A percentile compares a stretch with the other conserved stretches of the same genome.
These are phyloP conservation scores for Scopulariopsis brevicaulis DNA, from an alignment of 2,329 filamentous ascomycete genomes.

Conservation along the genomic window DNA sequence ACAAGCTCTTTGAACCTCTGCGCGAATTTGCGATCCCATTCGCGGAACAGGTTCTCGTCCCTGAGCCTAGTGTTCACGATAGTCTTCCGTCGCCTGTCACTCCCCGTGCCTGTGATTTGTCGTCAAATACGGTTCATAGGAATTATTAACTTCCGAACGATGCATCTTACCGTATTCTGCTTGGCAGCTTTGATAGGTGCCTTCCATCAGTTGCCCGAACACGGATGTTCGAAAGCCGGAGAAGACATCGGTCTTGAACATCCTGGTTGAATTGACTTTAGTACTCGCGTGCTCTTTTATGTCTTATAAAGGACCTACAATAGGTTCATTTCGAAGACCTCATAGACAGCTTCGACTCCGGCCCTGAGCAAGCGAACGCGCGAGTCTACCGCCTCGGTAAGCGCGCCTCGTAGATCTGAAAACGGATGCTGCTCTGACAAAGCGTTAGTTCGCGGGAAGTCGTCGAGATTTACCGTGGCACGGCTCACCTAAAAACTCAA, in stretches of 20 bases:
- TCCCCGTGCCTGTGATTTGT: slow-evolving; percentile 17
- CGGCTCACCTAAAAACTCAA: neutral
- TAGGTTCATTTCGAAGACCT: slow-evolving; percentile 10
- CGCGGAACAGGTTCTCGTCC: slow-evolving; percentile 15
- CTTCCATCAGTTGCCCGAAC: slow-evolving; percentile 23
- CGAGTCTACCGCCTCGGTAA: slow-evolving; percentile 15
- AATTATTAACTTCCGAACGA: neutral
- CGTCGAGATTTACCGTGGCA: neutral
- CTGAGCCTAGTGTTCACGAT: slow-evolving; percentile 18
- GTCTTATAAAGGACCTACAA: neutral
- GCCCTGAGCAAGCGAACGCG: slow-evolving; percentile 15
- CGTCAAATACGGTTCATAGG: neutral
- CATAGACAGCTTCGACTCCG: slow-evolving; percentile 15
- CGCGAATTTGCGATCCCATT: slow-evolving; percentile 16
- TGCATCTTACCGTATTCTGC: slow-evolving; percentile 17
- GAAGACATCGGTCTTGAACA: slow-evolving; percentile 19
- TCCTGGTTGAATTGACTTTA: slow-evolving; percentile 11
- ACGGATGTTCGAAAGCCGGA: slow-evolving; percentile 24
- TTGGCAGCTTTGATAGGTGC: slow-evolving; percentile 17
- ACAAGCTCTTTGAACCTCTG: slow-evolving; percentile 11
- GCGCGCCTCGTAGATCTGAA: slow-evolving; percentile 10
- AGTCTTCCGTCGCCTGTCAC: slow-evolving; percentile 18
- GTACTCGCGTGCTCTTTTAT: neutral
- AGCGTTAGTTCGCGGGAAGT: neutral
- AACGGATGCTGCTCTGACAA: neutral